Evolutionary conservation across 805 yeast genomes (phyloP).

Genomic region (Nakazawaea siamensis): DNA sequence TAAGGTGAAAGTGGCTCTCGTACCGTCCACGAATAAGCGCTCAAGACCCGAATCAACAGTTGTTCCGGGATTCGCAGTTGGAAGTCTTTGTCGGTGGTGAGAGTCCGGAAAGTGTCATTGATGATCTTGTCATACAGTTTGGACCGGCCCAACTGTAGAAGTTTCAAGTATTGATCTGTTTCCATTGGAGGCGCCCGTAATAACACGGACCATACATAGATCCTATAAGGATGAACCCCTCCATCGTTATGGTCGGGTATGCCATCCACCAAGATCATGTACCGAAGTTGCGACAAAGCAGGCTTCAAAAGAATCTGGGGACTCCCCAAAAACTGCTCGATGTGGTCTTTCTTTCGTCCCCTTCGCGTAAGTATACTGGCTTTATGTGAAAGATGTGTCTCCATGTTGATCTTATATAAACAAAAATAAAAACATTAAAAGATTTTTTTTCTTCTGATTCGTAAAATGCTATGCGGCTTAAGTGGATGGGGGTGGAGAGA

Average conservation of each 20-base stretch:
- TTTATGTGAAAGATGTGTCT: constrained; percentile 4
- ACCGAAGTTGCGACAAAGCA: constrained; percentile 45
- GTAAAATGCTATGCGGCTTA: too few species aligned
- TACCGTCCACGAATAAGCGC: constrained; percentile 52
- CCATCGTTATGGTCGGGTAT: constrained; percentile 20
- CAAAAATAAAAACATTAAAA: too few species aligned
- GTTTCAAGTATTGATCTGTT: constrained; percentile 44
- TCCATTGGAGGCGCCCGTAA: constrained; percentile 53
- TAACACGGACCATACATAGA: constrained; percentile 76
- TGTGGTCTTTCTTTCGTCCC: constrained; percentile 42
- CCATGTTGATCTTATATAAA: constrained; percentile 3
- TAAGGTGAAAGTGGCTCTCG: constrained; percentile 33
- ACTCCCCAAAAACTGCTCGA: constrained; percentile 40
- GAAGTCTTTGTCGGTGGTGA: constrained; percentile 65
- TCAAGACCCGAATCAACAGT: constrained; percentile 57
- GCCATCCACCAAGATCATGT: constrained; percentile 42
- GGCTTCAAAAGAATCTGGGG: constrained; percentile 38
- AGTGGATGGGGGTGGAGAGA: too few species aligned
- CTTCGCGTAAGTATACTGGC: too few species aligned
- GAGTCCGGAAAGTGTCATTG: constrained; percentile 80
- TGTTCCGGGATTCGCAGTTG: constrained; percentile 61
- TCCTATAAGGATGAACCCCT: constrained; percentile 49
- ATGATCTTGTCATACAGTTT: constrained; percentile 59
- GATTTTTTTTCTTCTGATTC: too few species aligned
- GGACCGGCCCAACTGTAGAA: constrained; percentile 51